phyloP scores from a whole-genome alignment of 768 basidiomycete species.

The Ramaria rubella region DNA sequence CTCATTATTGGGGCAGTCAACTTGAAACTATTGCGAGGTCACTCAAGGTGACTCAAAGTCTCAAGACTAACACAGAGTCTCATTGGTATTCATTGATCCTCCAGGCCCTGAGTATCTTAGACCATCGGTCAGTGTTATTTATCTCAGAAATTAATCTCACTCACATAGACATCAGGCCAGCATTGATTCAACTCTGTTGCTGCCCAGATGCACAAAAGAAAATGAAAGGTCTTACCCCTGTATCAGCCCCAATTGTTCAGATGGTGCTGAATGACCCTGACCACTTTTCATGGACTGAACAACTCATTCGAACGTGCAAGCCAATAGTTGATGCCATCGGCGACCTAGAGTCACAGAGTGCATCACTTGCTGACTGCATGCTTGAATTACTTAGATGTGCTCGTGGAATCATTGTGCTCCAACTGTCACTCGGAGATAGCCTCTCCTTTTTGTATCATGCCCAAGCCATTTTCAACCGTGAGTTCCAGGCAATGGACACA shows the following conservation, averaged over 20 bases:
- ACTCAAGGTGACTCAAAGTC: constrained; percentile 10
- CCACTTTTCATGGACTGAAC: constrained; percentile 21
- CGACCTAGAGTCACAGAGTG: constrained; percentile 24
- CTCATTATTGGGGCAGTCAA: constrained; percentile 33
- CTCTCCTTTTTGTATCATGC: no score
- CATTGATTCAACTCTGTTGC: constrained; percentile 12
- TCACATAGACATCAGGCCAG: constrained; percentile 2
- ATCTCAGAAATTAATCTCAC: not conserved
- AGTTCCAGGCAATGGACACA: no score
- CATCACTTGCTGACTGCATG: constrained; percentile 33
- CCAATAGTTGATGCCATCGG: constrained; percentile 32
- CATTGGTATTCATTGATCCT: constrained; percentile 22
- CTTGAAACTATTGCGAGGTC: constrained; percentile 15
- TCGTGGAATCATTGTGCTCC: constrained; percentile 14
- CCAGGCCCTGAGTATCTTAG: constrained; percentile 19
- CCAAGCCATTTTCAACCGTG: constrained; percentile 19
- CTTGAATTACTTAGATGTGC: constrained; percentile 26
- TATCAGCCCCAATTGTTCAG: constrained; percentile 1
- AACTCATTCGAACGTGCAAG: constrained; percentile 25
- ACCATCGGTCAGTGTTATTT: not conserved
- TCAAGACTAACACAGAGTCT: constrained; percentile 24
- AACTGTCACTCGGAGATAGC: constrained; percentile 19
- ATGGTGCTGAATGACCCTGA: constrained; percentile 18
- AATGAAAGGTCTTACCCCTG: not conserved
- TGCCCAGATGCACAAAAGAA: constrained; percentile 15